Evolutionary conservation across 2,329 filamentous ascomycete genomes (phyloP).

Genomic region (Rutstroemia sp.): DNA sequence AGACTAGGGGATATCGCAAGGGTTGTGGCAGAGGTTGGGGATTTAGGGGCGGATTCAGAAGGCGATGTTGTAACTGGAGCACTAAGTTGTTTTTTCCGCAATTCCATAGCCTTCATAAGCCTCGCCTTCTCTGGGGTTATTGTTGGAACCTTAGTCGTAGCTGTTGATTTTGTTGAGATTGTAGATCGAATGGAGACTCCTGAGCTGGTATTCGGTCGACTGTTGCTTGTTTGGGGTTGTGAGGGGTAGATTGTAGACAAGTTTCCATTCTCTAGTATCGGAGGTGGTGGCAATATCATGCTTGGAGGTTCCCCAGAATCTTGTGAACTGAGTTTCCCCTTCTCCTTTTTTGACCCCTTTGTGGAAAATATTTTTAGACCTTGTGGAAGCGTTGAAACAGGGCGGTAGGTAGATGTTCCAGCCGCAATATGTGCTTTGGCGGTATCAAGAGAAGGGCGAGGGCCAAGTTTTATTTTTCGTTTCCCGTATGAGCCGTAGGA

Average conservation of each 20-base stretch:
- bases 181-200: conserved; percentile 19
- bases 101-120: conserved; percentile 87
- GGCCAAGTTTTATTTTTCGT: conserved; percentile 83
- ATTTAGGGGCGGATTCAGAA: conserved; percentile 4
- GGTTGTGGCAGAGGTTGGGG: conserved; percentile 4
- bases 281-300: conserved; percentile 25
- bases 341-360: conserved; percentile 48
- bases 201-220: conserved; percentile 29
- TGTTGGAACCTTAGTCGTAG: conserved; percentile 31
- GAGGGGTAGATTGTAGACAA: conserved; percentile 19
- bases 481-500: conserved; percentile 47
- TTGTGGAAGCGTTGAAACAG: conserved; percentile 71
- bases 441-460: conserved; percentile 69
- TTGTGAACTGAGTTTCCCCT: conserved; percentile 35
- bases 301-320: conserved; percentile 22
- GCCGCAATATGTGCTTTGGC: conserved; percentile 52
- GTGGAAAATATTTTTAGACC: conserved; percentile 63
- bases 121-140: conserved; percentile 86
- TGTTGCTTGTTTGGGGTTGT: conserved; percentile 27
- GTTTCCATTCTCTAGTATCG: conserved; percentile 15
- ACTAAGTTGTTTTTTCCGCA: conserved; percentile 73
- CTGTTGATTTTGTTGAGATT: conserved; percentile 15
- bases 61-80: conserved; percentile 11
- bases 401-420: conserved; percentile 53
- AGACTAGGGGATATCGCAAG: conserved; percentile 6